Percentiles rank a stretch among this genome's conserved stretches.
These are phyloP conservation scores for Acacia acuminata DNA, from an alignment of 306 rosid species.

Conservation along the genomic window DNA sequence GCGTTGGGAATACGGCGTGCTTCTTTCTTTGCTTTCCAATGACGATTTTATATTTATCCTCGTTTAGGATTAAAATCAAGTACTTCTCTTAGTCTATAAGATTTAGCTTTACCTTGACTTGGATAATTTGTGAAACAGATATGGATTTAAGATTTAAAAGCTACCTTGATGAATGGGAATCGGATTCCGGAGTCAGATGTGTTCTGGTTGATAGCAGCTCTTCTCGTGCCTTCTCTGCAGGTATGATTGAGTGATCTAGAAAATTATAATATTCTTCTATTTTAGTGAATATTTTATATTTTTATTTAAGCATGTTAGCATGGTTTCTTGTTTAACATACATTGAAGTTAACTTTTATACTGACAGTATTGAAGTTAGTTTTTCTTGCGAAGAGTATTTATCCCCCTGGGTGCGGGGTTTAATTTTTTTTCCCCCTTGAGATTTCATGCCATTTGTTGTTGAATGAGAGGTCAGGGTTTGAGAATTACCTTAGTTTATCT, in stretches of 20 bases:
- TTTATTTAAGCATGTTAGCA: conserved; percentile 10
- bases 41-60: background rate
- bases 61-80: background rate
- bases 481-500: conserved; percentile 64
- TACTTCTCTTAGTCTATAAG: background rate
- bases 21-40: background rate
- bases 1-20: background rate
- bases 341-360: conserved; percentile 19
- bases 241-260: conserved; percentile 43
- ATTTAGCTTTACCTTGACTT: conserved; percentile 21
- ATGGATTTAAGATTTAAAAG: conserved; percentile 87
- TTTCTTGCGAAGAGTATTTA: conserved; percentile 24
- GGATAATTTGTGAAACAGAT: conserved; percentile 51
- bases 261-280: background rate
- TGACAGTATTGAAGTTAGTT: conserved; percentile 1
- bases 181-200: conserved; percentile 80
- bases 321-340: conserved; percentile 7
- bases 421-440: background rate
- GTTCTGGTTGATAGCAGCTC: conserved; percentile 89
- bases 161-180: conserved; percentile 93
- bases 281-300: conserved; percentile 10
- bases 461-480: conserved; percentile 55
- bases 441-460: conserved; percentile 43
- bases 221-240: conserved; percentile 91
- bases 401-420: too few species aligned